These are phyloP conservation scores for Boletus vermiculosoides DNA, from an alignment of 768 basidiomycete species.

Conservation along the genomic window DNA sequence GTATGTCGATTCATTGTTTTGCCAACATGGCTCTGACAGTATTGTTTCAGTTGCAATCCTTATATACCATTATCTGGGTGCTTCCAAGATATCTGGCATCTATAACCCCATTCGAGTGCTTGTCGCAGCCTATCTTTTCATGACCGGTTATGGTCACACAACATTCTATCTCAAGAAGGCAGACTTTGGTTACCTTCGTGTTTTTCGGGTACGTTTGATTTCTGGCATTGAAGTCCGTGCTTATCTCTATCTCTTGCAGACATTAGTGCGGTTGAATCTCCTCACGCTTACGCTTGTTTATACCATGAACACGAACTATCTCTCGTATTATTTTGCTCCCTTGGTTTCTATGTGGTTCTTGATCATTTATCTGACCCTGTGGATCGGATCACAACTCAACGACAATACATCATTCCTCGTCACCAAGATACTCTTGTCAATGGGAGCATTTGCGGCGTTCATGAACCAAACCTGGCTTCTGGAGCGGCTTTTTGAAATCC, in stretches of 20 bases:
- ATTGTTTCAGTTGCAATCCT: slow-evolving; percentile 68
- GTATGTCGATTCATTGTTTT: slow-evolving; percentile 41
- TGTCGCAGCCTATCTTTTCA: slow-evolving; percentile 87
- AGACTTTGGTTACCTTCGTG: slow-evolving; percentile 76
- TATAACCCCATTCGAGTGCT: slow-evolving; percentile 89
- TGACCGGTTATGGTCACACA: slow-evolving; percentile 92
- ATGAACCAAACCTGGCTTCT: slow-evolving; percentile 64
- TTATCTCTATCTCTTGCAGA: slow-evolving; percentile 37
- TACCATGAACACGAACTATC: slow-evolving; percentile 89
- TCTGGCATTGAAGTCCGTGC: neutral
- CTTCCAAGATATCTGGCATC: slow-evolving; percentile 88
- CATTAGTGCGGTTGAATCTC: slow-evolving; percentile 80
- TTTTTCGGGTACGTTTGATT: slow-evolving; percentile 56
- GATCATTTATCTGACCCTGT: slow-evolving; percentile 81
- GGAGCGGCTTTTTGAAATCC: slow-evolving; percentile 58
- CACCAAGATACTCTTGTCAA: slow-evolving; percentile 66
- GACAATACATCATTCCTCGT: slow-evolving; percentile 64
- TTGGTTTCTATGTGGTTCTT: slow-evolving; percentile 90
- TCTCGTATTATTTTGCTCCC: slow-evolving; percentile 89
- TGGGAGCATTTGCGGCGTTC: slow-evolving; percentile 59
- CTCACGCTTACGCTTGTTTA: slow-evolving; percentile 81
- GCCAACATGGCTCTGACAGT: neutral
- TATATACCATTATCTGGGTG: slow-evolving; percentile 90
- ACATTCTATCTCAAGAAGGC: slow-evolving; percentile 88
- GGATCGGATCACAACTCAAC: slow-evolving; percentile 70